Evolutionary conservation across 1,284 basidiomycete genomes (phyloP), one percentile per base, ranked within the genome.

Genomic region (Polyporus tsugae): DNA sequence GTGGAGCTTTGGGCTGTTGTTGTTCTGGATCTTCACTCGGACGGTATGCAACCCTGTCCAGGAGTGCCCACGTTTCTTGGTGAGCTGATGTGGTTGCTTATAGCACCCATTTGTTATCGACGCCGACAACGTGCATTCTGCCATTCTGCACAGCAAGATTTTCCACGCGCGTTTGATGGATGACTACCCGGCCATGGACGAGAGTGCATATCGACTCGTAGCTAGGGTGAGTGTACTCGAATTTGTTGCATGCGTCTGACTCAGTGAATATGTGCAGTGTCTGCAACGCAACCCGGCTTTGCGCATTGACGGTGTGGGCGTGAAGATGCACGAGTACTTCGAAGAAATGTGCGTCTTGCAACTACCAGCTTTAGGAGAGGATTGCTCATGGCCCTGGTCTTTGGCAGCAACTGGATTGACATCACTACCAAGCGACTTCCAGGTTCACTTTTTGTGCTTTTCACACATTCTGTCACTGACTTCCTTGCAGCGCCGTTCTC

Each of bases 1-100:
- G 81, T 96, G 94, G 93, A 86, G 88, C 1, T 89, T 95, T 68
- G 95, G 94, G 0, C 86, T 91, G 73, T 83, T 95, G 74, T 77
- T 95, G 15, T 90, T 89, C 74, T 93, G 91, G 76, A 89, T 94
- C 83, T 79, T 88, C 57, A 84, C 84, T 25, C 89, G 89, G 36
- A 82, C 80, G 75, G 89, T 90, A 64, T 33, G 69, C 36, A 33
- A 35, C 11, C 2, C 17, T 2, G 29, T 67, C 17, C 6, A 13
- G 10, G 6, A 13, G 52, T 55, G 3, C 9, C n/a, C 36, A 5
- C 11, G 13, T 17, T 29, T 6, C 36, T 49, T 2, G 13, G 15
- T 11, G 10, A 11, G 38, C 13, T 39, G n/a, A 39, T 41, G 22
- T 13, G 33, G 15, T 33, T 22, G 46, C 5, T 10, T 13, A 19